Evolutionary conservation across 2,329 filamentous ascomycete genomes (phyloP), one percentile per base, ranked within the genome.

Genomic region (Elsinoe arachidis): DNA sequence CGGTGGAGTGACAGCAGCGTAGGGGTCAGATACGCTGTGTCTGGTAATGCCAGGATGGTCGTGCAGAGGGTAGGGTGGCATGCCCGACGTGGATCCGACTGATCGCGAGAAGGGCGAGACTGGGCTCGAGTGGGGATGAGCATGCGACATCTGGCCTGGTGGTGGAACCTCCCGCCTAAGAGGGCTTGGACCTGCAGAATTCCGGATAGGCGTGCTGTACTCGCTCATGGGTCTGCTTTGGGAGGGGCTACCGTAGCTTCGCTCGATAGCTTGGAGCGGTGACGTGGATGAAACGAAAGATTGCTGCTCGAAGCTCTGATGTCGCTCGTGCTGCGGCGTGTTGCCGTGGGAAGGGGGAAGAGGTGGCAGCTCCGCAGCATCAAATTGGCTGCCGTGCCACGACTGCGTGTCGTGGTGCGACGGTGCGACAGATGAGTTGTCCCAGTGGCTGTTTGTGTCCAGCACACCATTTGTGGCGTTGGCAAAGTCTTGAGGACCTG

Each of bases 331-430:
- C 30, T 38, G 46, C 52, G 54, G 54, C 11, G 54, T 70, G 52
- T 67, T 67, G 53, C 66, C 67, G 58, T 73, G 69, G 56, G 68
- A 65, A 14, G 70, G 69, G 33, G 70, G 70, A 21, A 69, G 67
- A 11, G 70, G 70, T 23, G 70, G 69, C 34, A 59, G 39, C 66
- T 39, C 56, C 10, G 54, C 34, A 47, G 39, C n/a, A 38, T 56
- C 54, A 17, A 56, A 49, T 38, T 56, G 54, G 12, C 79, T 78
- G 51, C 84, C 81, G 3, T 83, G 82, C 83, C 65, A 86, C 84
- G 4, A 86, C 82, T 1, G 82, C 84, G 1, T 83, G 81, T 63
- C 86, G 82, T 80, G 86, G 35, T 30, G 58, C 49, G 26, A 49
- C 37, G 86, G 34, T 15, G 51, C 59, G 14, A 49, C 53, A 12